These are phyloP conservation scores for Cystobasidium ongulense DNA, from an alignment of 768 basidiomycete species.

Conservation along the genomic window DNA sequence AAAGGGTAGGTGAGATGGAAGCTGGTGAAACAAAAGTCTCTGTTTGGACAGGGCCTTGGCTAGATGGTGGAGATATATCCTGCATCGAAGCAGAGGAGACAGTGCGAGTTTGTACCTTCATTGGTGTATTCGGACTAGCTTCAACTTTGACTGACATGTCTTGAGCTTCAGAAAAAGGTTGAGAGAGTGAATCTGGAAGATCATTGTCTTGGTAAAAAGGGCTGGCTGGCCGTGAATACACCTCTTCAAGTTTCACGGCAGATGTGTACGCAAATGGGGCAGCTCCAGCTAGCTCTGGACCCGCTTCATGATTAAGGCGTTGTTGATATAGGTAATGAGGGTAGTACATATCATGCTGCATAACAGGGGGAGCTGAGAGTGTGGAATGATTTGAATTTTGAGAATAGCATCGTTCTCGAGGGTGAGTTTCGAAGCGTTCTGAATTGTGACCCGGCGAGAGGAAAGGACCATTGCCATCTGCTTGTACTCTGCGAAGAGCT, in stretches of 20 bases:
- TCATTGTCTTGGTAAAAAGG: neutral
- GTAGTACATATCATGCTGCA: constrained; percentile 7
- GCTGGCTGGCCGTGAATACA: neutral
- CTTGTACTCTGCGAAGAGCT: neutral
- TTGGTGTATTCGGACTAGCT: neutral
- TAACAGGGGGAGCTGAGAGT: constrained; percentile 13
- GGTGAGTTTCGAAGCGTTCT: neutral
- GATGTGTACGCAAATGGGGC: neutral
- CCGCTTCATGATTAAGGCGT: neutral
- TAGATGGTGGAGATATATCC: neutral
- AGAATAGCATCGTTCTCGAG: neutral
- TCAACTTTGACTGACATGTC: neutral
- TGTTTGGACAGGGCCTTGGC: neutral
- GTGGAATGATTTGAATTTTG: constrained; percentile 16
- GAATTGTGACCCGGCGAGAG: neutral
- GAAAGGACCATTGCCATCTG: constrained; percentile 1
- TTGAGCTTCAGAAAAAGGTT: neutral
- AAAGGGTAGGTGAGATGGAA: neutral
- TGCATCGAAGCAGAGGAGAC: neutral
- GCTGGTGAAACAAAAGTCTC: neutral
- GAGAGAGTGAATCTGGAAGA: neutral
- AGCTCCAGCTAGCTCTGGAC: neutral
- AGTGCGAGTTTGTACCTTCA: neutral
- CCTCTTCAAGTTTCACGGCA: neutral
- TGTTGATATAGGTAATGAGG: constrained; percentile 1